Percentiles rank a stretch among this genome's conserved stretches.
Evolutionary conservation across 2,329 filamentous ascomycete genomes (phyloP).

Genomic region (Aspergillaceae sp.): DNA sequence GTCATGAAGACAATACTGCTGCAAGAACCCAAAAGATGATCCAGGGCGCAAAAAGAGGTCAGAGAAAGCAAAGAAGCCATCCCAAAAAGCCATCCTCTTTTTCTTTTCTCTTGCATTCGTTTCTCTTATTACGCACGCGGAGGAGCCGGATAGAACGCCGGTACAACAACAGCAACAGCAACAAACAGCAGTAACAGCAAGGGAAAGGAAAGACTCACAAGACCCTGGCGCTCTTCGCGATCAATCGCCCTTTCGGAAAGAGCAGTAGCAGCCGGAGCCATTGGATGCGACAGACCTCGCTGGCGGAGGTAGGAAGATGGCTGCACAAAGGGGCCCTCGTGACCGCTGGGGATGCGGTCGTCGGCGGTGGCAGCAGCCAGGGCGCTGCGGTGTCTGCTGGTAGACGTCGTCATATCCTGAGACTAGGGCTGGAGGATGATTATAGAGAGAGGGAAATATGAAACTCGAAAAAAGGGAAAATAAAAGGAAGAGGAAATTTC

Average conservation of each 20-base stretch:
- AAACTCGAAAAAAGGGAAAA: neutral
- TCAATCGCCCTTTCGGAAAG: constrained; percentile 40
- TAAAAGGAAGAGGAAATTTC: neutral
- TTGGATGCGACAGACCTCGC: constrained; percentile 31
- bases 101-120: neutral
- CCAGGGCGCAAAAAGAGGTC: neutral
- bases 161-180: neutral
- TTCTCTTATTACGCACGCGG: neutral
- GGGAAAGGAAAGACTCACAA: constrained; percentile 30
- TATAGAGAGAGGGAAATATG: neutral
- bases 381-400: neutral
- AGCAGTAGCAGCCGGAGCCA: constrained; percentile 28
- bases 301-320: constrained; percentile 41
- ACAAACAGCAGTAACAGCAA: neutral
- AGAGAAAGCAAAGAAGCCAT: neutral
- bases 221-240: constrained; percentile 41
- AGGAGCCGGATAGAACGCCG: neutral
- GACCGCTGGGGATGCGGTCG: constrained; percentile 16
- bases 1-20: too few relatives aligned
- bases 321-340: constrained; percentile 41
- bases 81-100: neutral
- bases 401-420: neutral
- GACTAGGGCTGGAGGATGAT: neutral
- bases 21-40: too few relatives aligned
- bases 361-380: neutral